Conservation (phyloP, 169 alveolate species). For the Babesia divergens region DNA sequence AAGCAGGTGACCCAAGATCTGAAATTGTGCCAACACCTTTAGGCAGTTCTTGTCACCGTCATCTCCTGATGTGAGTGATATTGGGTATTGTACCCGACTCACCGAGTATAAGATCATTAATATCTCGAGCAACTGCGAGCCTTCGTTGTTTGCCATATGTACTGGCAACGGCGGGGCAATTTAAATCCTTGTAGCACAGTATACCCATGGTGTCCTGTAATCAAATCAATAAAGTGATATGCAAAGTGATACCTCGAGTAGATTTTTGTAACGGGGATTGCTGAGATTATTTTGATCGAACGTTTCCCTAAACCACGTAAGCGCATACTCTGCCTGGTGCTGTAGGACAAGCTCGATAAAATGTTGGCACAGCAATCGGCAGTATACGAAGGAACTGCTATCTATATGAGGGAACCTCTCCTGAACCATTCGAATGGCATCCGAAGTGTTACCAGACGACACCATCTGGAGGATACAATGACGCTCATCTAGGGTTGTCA, state of each 20-base stretch:
- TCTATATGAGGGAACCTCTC: neutral
- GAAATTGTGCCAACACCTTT: conserved; percentile 9
- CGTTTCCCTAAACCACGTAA: conserved; percentile 21
- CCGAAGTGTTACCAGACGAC: neutral
- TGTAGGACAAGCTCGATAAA: conserved; percentile 1
- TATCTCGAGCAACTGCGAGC: neutral
- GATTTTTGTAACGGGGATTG: neutral
- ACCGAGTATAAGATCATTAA: conserved; percentile 8
- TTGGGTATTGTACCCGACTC: neutral
- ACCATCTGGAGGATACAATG: neutral
- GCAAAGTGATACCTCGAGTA: conserved; percentile 14
- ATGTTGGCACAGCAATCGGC: conserved; percentile 13
- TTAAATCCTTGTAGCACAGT: conserved; percentile 3
- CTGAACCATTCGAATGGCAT: conserved; percentile 1
- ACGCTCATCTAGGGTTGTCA: conserved; percentile 18
- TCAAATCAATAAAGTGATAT: neutral
- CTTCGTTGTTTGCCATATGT: neutral
- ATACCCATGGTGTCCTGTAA: conserved; percentile 4
- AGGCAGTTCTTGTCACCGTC: conserved; percentile 6
- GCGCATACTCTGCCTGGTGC: neutral
- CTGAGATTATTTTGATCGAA: neutral
- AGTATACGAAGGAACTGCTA: neutral
- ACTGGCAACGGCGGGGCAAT: neutral
- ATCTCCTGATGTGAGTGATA: neutral
- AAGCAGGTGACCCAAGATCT: neutral